phyloP scores from a whole-genome alignment of 306 rosid species.

The Prunus dulcis region DNA sequence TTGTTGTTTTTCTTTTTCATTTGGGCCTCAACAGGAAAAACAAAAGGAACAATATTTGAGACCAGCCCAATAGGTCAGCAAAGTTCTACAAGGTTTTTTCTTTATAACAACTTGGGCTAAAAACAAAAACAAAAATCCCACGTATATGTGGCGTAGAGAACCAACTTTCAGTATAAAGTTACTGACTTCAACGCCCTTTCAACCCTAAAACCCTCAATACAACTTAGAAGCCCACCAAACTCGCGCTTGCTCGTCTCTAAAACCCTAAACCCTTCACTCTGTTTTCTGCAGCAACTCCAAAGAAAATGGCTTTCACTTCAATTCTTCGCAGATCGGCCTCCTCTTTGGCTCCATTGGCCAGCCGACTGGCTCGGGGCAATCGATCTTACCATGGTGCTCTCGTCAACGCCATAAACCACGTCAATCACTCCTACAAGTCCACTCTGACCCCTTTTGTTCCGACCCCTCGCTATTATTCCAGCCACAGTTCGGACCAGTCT shows the following conservation, averaged over 20 bases:
- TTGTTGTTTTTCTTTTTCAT: background rate
- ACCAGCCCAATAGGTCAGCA: background rate
- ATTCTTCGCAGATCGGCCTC: conserved; percentile 63
- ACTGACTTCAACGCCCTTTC: background rate
- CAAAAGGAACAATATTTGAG: background rate
- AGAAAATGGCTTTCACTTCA: conserved; percentile 61
- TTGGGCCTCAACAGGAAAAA: background rate
- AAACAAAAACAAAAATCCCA: background rate
- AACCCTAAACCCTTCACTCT: conserved; percentile 27
- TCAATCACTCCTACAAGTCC: conserved; percentile 4
- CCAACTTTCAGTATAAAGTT: background rate
- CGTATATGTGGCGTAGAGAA: background rate
- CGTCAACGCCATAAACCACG: conserved; percentile 36
- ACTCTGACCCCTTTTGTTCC: conserved; percentile 20
- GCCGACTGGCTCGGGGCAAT: conserved; percentile 37
- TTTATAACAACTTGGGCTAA: background rate
- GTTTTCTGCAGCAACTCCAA: background rate
- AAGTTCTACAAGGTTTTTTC: no score
- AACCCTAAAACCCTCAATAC: conserved; percentile 1
- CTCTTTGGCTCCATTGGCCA: conserved; percentile 45
- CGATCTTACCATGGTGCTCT: conserved; percentile 28
- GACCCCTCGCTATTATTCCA: conserved; percentile 48
- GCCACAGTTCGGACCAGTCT: conserved; percentile 46
- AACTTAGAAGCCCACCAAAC: background rate
- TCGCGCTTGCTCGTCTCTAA: conserved; percentile 14